Percentiles rank a stretch among this genome's conserved stretches.
Evolutionary conservation across 2,329 filamentous ascomycete species (phyloP).

Genomic region (Alternaria triticina): DNA sequence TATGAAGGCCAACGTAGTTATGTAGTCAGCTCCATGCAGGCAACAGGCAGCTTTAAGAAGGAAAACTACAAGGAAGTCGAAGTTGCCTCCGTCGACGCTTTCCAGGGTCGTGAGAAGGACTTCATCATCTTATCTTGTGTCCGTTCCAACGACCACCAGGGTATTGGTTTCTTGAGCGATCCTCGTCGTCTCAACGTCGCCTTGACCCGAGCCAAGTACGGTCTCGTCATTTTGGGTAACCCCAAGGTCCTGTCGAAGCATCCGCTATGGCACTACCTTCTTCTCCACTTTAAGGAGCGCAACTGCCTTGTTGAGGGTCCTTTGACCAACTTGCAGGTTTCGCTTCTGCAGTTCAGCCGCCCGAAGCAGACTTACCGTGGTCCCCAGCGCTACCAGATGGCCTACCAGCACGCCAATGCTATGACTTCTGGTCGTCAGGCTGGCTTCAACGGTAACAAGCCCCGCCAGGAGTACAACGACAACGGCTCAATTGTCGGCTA

Average conservation of each 20-base stretch:
- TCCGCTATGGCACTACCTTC: conserved; percentile 93
- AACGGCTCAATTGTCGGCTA: conserved; percentile 91
- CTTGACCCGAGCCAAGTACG: conserved; percentile 94
- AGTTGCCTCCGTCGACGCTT: conserved; percentile 96
- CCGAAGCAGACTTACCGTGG: conserved; percentile 91
- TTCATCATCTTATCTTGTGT: conserved; percentile 98
- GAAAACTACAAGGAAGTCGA: conserved; percentile 99
- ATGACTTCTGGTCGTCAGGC: conserved; percentile 57
- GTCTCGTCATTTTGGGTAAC: conserved; percentile 94
- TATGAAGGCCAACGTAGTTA: conserved; percentile 99
- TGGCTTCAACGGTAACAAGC: conserved; percentile 57
- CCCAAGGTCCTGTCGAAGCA: conserved; percentile 98
- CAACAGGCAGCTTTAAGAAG: conserved; percentile 96
- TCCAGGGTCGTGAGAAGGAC: conserved; percentile 98
- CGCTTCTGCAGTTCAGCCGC: conserved; percentile 90
- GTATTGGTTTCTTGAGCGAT: conserved; percentile 97
- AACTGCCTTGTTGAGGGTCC: conserved; percentile 97
- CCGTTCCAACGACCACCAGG: conserved; percentile 97
- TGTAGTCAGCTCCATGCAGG: conserved; percentile 99
- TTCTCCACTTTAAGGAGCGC: conserved; percentile 95
- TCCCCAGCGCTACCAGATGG: conserved; percentile 85
- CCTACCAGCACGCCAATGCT: conserved; percentile 71
- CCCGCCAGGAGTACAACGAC: conserved; percentile 67
- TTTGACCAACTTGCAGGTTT: conserved; percentile 93
- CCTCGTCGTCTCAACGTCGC: conserved; percentile 97